A percentile compares a stretch with the other conserved stretches of the same genome.
phyloP scores from a whole-genome alignment of 805 yeast species.

The Myxozyma geophila region DNA sequence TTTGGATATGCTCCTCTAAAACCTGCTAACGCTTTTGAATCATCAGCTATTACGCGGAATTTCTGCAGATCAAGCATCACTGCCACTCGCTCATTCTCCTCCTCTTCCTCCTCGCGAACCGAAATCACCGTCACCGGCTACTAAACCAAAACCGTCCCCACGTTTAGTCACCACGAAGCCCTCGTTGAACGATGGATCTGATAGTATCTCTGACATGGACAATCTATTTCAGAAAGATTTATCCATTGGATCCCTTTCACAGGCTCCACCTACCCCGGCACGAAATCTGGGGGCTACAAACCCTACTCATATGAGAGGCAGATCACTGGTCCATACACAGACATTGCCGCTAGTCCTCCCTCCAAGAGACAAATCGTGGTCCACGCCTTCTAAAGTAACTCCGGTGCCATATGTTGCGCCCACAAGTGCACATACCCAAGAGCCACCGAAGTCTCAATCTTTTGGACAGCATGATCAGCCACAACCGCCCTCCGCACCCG shows the following conservation, averaged over 20 bases:
- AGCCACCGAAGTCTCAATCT: neutral
- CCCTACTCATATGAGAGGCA: slow-evolving; percentile 1
- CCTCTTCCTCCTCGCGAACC: neutral
- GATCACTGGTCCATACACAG: neutral
- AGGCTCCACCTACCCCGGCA: neutral
- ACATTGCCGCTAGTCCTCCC: neutral
- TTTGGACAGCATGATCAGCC: neutral
- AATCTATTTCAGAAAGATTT: neutral
- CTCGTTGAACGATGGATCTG: neutral
- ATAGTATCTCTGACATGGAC: neutral
- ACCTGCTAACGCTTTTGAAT: neutral
- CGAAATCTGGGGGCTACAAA: neutral
- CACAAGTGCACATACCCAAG: neutral
- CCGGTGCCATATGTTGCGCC: slow-evolving; percentile 9
- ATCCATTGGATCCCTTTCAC: neutral
- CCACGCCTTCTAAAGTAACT: neutral
- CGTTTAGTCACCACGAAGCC: neutral
- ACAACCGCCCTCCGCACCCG: slow-evolving; percentile 2
- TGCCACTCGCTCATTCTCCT: neutral
- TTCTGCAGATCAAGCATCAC: neutral
- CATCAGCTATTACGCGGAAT: neutral
- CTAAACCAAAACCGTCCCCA: neutral
- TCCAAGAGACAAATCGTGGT: slow-evolving; percentile 2
- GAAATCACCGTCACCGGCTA: neutral
- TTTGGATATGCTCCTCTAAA: neutral